A percentile compares a stretch with the other conserved stretches of the same genome.
Evolutionary conservation across 306 rosid species (phyloP).

Genomic region (Casuarina equisetifolia): DNA sequence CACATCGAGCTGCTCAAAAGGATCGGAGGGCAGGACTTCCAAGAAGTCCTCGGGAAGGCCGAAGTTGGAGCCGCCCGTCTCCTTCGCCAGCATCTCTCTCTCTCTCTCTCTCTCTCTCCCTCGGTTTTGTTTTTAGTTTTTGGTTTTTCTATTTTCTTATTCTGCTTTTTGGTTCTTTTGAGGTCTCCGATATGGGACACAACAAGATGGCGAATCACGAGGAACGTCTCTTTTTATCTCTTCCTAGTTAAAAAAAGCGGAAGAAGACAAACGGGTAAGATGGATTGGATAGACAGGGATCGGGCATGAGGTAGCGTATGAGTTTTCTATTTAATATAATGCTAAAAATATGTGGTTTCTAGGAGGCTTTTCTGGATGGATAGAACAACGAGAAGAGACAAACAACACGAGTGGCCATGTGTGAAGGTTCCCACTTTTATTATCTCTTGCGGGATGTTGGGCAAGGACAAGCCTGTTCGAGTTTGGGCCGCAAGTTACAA

Average conservation of each 20-base stretch:
- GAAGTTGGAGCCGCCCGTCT: constrained; percentile 48
- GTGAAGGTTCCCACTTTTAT: neutral
- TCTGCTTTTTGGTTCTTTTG: neutral
- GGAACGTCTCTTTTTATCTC: neutral
- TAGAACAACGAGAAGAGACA: constrained; percentile 27
- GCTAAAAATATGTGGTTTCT: constrained; percentile 31
- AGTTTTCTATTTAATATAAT: neutral
- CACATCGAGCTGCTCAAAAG: constrained; percentile 88
- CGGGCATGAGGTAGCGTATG: constrained; percentile 4
- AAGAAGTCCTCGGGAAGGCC: constrained; percentile 71
- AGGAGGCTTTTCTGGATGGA: constrained; percentile 27
- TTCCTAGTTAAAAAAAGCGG: neutral
- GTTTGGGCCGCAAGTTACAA: too few species aligned
- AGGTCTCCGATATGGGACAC: too few species aligned
- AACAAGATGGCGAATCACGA: neutral
- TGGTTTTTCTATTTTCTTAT: neutral
- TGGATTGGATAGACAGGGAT: constrained; percentile 1
- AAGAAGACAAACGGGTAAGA: neutral
- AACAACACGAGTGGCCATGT: neutral
- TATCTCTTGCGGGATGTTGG: too few species aligned
- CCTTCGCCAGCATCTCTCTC: constrained; percentile 46
- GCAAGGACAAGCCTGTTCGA: too few species aligned
- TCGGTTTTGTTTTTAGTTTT: neutral
- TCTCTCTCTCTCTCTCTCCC: constrained; percentile 2
- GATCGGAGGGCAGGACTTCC: constrained; percentile 73